These are phyloP conservation scores for Quercus robur DNA, from an alignment of 306 rosid species.

Conservation along the genomic window DNA sequence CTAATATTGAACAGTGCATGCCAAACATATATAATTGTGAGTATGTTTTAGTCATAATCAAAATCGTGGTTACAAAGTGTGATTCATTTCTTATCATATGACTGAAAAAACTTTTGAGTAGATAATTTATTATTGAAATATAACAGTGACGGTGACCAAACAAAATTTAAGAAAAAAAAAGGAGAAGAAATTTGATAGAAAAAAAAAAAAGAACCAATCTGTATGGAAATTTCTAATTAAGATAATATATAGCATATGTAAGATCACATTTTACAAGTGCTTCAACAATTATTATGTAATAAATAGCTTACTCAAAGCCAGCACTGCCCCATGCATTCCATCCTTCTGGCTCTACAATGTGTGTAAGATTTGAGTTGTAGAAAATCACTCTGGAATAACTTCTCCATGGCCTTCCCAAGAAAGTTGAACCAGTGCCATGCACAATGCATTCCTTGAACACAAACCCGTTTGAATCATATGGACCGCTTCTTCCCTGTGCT, in stretches of 20 bases:
- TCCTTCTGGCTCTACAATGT: conserved; percentile 46
- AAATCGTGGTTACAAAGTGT: no score
- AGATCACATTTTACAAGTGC: background rate
- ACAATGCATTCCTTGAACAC: conserved; percentile 58
- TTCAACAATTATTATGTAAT: background rate
- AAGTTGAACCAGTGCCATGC: conserved; percentile 54
- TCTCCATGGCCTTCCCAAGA: conserved; percentile 87
- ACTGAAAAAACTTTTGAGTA: no score
- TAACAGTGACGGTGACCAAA: no score
- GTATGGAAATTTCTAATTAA: background rate
- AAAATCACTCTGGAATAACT: conserved; percentile 63
- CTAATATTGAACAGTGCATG: no score
- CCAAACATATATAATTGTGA: no score
- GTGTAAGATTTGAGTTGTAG: conserved; percentile 42
- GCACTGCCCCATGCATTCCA: conserved; percentile 51
- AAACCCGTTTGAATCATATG: conserved; percentile 54
- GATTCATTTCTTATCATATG: no score
- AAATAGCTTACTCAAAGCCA: conserved; percentile 37
- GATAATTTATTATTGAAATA: no score
- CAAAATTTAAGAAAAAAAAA: no score
- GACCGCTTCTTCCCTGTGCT: conserved; percentile 64
- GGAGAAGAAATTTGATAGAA: no score
- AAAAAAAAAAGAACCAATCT: background rate
- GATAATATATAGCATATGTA: background rate
- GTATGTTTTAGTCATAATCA: no score